phyloP scores from a whole-genome alignment of 202 grass and related monocot genomes.

The Schoenoplectus tabernaemontani region DNA sequence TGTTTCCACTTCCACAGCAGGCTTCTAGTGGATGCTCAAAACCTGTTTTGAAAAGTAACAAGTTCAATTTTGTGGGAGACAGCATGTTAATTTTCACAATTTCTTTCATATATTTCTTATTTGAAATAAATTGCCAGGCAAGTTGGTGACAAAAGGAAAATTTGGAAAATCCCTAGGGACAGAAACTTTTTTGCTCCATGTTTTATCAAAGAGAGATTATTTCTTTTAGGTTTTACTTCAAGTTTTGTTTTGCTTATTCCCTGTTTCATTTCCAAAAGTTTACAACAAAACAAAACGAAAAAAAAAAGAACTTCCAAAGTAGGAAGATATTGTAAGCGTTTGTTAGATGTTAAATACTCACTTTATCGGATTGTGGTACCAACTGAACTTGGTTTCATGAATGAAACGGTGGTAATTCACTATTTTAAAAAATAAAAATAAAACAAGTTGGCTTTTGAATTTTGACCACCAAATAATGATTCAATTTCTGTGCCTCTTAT shows the following conservation, averaged over 20 bases:
- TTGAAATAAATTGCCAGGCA: not conserved
- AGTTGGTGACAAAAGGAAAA: not conserved
- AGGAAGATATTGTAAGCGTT: no score
- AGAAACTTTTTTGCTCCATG: not conserved
- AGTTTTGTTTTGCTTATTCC: not conserved
- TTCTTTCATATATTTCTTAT: not conserved
- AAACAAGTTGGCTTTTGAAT: no score
- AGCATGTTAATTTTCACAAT: not conserved
- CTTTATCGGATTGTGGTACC: no score
- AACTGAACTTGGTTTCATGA: no score
- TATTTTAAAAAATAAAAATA: no score
- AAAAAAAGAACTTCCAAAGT: not conserved
- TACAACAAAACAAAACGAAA: not conserved
- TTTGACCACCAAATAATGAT: not conserved
- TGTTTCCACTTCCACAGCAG: conserved; percentile 32
- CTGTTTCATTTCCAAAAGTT: not conserved
- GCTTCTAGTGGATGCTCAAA: conserved; percentile 32
- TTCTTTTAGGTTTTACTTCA: not conserved
- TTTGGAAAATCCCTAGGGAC: not conserved
- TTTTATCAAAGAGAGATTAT: not conserved
- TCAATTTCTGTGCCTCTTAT: not conserved
- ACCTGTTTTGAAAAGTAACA: conserved; percentile 16
- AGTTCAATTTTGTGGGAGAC: not conserved
- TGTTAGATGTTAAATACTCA: no score
- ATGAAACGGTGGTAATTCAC: no score